Base-by-base conservation (phyloP, 2,329 filamentous ascomycete genomes). In the Curvularia sp. region DNA sequence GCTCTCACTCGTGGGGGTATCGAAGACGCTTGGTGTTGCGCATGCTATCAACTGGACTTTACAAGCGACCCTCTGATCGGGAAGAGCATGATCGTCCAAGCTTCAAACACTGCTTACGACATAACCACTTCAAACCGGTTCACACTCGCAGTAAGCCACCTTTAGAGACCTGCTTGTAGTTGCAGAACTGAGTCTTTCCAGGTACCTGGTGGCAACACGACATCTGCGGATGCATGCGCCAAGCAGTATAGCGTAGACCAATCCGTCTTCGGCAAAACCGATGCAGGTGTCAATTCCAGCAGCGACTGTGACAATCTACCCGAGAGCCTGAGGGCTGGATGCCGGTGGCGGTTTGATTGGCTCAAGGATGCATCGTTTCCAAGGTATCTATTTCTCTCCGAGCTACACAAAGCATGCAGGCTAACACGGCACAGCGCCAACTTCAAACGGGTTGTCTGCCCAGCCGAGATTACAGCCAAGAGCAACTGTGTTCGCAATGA, bases 11-110 rank as follows among this genome's bases (percentile, higher is more conserved):
- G 57, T 2, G 85, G 65, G 34, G 80, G 82, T 39, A 82, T 78
- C 2, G 87, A 89, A 73, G 77, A 79, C 1, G 80, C 76, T n/a
- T 88, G 86, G 84, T 90, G 88, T 78, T 90, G 88, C 71, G 83
- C 82, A 49, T 89, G 87, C 74, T 89, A 88, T 68, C 80, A 84
- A 74, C 76, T 88, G 54, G 85, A 84, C 12, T 87, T 88, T 69
- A 87, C 84, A 10, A 82, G 80, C 41, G 83, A 83, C 5, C 75
- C 82, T 5, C 80, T 85, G 19, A 74, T 78, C 25, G 86, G 86
- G 53, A 88, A 89, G 78, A 84, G 80, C 57, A 86, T 89, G 83
- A 79, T 89, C 52, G 82, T 89, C 15, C 87, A 89, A 70, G 83
- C 84, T 8, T 87, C 84, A 32, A 89, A 88, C 73, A 89, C 86